These are phyloP conservation scores for Hemisphaericaspora xylofermentans DNA, from an alignment of 1,139 yeast genomes.

Conservation along the genomic window DNA sequence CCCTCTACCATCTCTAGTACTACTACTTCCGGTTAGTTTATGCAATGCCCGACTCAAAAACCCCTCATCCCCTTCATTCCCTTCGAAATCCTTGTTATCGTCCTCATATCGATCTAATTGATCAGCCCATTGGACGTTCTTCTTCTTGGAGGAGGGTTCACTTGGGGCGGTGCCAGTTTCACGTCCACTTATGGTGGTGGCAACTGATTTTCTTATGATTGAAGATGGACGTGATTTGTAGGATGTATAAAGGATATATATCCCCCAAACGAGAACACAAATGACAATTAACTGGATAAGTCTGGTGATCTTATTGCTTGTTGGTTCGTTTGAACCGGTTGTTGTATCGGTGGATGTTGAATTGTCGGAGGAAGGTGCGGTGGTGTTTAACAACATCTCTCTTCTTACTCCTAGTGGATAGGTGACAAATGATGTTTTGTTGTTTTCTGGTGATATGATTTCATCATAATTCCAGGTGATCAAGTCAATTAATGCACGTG, in stretches of 20 bases:
- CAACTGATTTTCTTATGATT: conserved; percentile 36
- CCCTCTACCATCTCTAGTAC: conserved; percentile 18
- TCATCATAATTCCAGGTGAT: conserved; percentile 35
- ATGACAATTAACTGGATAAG: conserved; percentile 44
- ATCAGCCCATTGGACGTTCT: conserved; percentile 62
- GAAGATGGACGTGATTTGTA: conserved; percentile 45
- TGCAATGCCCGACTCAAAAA: conserved; percentile 41
- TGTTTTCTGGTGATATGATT: conserved; percentile 14
- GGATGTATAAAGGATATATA: conserved; percentile 37
- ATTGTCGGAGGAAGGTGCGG: conserved; percentile 4
- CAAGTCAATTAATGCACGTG: conserved; percentile 68
- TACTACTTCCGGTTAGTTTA: conserved; percentile 35
- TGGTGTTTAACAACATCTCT: conserved; percentile 9
- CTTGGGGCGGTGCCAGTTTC: too few relatives aligned
- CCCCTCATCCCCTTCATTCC: conserved; percentile 18
- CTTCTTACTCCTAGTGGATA: conserved; percentile 32
- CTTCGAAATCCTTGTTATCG: conserved; percentile 22
- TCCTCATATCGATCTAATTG: conserved; percentile 41
- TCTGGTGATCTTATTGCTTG: conserved; percentile 34
- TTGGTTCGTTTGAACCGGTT: conserved; percentile 11
- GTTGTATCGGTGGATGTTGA: conserved; percentile 5
- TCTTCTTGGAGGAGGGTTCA: conserved; percentile 41
- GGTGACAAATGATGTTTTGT: conserved; percentile 22
- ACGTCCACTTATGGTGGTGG: too few relatives aligned
- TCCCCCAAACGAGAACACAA: conserved; percentile 43